These are phyloP conservation scores for Lupinus albus DNA, from an alignment of 306 rosid species.

Conservation along the genomic window DNA sequence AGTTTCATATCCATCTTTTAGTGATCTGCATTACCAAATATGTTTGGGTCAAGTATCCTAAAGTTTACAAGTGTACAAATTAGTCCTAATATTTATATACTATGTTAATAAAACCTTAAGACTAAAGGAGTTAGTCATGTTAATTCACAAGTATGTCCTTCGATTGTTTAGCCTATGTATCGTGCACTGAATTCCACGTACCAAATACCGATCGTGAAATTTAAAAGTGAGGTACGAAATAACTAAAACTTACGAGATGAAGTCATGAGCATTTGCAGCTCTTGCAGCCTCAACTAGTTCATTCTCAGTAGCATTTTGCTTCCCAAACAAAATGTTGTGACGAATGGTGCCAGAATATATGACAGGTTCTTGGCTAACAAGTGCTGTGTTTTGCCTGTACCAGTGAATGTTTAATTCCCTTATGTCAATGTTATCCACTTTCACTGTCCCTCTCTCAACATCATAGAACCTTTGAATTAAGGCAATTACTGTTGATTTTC, in stretches of 20 bases:
- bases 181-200: no score
- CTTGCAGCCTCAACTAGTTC: slow-evolving; percentile 81
- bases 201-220: no score
- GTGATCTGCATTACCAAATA: slow-evolving; percentile 52
- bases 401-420: slow-evolving; percentile 75
- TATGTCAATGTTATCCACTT: slow-evolving; percentile 77
- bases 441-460: slow-evolving; percentile 70
- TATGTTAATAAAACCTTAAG: no score
- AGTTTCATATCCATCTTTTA: slow-evolving; percentile 82
- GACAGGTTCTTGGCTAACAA: slow-evolving; percentile 95
- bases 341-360: slow-evolving; percentile 73
- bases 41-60: no score
- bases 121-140: no score
- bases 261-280: slow-evolving; percentile 89
- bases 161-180: no score
- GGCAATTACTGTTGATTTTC: slow-evolving; percentile 88
- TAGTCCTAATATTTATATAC: no score
- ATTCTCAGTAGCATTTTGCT: slow-evolving; percentile 69
- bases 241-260: slow-evolving; percentile 91
- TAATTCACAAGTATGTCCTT: no score
- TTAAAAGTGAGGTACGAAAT: no score
- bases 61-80: no score
- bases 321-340: slow-evolving; percentile 79
- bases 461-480: slow-evolving; percentile 83
- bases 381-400: slow-evolving; percentile 75